Conservation (phyloP, 164 flowering plant genomes). For the Liquidambar formosana region DNA sequence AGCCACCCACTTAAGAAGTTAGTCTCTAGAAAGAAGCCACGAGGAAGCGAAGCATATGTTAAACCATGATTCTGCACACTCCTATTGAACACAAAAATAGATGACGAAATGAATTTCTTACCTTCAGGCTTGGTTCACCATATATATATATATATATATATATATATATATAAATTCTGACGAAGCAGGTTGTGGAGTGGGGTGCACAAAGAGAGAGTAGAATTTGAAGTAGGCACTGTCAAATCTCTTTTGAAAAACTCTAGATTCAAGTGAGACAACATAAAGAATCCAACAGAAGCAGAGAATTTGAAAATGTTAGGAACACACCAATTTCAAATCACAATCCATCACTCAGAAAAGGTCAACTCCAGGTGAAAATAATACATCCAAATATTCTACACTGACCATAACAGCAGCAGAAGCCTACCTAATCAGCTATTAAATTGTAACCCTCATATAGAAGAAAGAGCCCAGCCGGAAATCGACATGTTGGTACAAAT, state of each 20-base stretch:
- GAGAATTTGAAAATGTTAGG: neutral
- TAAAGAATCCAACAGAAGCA: neutral
- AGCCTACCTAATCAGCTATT: constrained; percentile 25
- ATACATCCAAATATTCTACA: constrained; percentile 28
- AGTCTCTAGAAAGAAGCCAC: too few relatives aligned
- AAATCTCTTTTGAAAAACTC: constrained; percentile 23
- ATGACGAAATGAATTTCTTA: too few relatives aligned
- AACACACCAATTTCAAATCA: constrained; percentile 10
- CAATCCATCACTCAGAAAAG: constrained; percentile 16
- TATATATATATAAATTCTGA: too few relatives aligned
- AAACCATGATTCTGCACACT: too few relatives aligned
- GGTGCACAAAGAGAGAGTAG: too few relatives aligned
- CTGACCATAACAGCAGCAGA: constrained; percentile 14
- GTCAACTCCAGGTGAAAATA: constrained; percentile 2
- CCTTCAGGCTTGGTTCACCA: too few relatives aligned
- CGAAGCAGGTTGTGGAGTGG: too few relatives aligned
- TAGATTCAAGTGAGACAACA: neutral
- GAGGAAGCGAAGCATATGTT: too few relatives aligned
- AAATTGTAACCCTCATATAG: constrained; percentile 2
- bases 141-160: too few relatives aligned
- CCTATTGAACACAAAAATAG: too few relatives aligned
- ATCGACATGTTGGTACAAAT: constrained; percentile 10
- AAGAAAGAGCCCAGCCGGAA: neutral
- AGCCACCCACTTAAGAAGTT: too few relatives aligned
- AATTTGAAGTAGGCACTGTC: too few relatives aligned